phyloP scores from a whole-genome alignment of 1,284 basidiomycete genomes.

The Sanghuangporus weigelae region DNA sequence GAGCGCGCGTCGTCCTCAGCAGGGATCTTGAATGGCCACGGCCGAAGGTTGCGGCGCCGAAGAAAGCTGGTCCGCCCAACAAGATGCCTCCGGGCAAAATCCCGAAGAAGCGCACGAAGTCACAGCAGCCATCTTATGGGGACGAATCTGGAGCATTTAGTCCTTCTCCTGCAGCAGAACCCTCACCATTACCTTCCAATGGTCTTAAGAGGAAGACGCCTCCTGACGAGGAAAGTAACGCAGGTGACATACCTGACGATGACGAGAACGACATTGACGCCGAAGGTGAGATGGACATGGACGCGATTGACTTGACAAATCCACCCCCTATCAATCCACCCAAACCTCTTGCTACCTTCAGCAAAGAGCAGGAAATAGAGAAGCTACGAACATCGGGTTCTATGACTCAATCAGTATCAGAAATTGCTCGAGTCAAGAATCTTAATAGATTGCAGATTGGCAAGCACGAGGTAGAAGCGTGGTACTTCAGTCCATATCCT shows the following conservation, averaged over 20 bases:
- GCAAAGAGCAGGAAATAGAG: constrained; percentile 98
- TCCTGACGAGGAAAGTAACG: constrained; percentile 52
- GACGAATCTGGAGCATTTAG: constrained; percentile 42
- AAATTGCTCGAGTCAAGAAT: constrained; percentile 98
- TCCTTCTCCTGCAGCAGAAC: constrained; percentile 19
- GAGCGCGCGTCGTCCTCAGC: constrained; percentile 77
- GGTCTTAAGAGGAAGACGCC: constrained; percentile 60
- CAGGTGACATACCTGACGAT: constrained; percentile 60
- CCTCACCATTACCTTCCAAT: constrained; percentile 39
- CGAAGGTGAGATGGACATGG: constrained; percentile 49
- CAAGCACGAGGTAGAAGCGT: constrained; percentile 93
- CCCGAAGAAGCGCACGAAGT: constrained; percentile 25
- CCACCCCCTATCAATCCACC: constrained; percentile 35
- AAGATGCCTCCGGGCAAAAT: constrained; percentile 23
- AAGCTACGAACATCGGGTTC: constrained; percentile 96
- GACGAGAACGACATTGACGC: constrained; percentile 50
- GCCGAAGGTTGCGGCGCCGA: constrained; percentile 65
- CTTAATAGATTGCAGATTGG: constrained; percentile 96
- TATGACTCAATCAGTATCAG: constrained; percentile 98
- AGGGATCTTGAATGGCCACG: constrained; percentile 96
- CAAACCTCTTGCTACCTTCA: constrained; percentile 55
- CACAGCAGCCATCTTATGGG: constrained; percentile 36
- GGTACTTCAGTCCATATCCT: constrained; percentile 99
- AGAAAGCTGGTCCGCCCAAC: constrained; percentile 36
- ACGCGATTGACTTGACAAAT: constrained; percentile 37